Conservation (phyloP, 768 basidiomycete species). For the Macrolepiota fuliginosa region DNA sequence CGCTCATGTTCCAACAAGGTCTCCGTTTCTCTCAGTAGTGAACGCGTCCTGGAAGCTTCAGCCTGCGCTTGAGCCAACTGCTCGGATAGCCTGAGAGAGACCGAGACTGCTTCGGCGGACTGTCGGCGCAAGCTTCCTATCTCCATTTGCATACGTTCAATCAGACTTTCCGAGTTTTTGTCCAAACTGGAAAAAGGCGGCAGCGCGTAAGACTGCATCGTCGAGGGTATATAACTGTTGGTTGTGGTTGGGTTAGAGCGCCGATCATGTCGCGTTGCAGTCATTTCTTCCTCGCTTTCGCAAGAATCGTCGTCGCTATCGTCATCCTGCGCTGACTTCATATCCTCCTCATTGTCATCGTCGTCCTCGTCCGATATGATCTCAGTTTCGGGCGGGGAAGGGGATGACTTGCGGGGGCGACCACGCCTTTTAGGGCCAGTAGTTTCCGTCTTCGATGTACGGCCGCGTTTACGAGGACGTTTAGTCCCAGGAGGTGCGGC, state of each 20-base stretch:
- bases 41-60: constrained; percentile 54
- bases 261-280: constrained; percentile 19
- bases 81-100: constrained; percentile 64
- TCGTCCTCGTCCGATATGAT: constrained; percentile 34
- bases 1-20: constrained; percentile 55
- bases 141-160: constrained; percentile 68
- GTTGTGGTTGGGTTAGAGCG: not conserved
- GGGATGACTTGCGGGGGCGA: constrained; percentile 9
- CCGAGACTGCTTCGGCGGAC: constrained; percentile 64
- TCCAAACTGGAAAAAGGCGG: constrained; percentile 41
- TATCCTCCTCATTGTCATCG: constrained; percentile 39
- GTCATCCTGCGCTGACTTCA: constrained; percentile 30
- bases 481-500: constrained; percentile 84
- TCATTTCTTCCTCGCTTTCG: constrained; percentile 69
- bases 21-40: constrained; percentile 54
- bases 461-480: constrained; percentile 77
- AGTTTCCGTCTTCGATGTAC: constrained; percentile 22
- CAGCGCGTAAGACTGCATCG: constrained; percentile 34
- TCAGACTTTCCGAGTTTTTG: constrained; percentile 35
- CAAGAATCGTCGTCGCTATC: constrained; percentile 49
- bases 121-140: constrained; percentile 62
- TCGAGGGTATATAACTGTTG: constrained; percentile 16
- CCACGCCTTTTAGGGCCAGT: constrained; percentile 10
- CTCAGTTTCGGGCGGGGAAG: constrained; percentile 10
- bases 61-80: constrained; percentile 66